Conservation (phyloP, 306 rosid genomes). For the Senna siamea region DNA sequence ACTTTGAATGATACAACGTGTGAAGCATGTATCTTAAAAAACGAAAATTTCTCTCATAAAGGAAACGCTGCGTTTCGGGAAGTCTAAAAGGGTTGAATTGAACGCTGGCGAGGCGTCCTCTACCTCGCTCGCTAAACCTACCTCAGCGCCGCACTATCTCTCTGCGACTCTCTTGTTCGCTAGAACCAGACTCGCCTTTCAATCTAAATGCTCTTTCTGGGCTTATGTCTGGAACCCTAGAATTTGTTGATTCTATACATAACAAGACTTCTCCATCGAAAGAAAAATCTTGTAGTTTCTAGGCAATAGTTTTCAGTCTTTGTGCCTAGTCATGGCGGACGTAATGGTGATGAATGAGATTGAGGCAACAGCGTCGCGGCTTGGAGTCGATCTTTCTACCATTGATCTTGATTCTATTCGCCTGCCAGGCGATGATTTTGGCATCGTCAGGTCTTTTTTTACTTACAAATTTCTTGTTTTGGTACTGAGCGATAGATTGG, state of each 20-base stretch:
- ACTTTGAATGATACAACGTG: too few species aligned
- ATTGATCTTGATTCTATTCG: conserved; percentile 55
- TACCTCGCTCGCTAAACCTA: not conserved
- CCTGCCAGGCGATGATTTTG: conserved; percentile 52
- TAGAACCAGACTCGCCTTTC: not conserved
- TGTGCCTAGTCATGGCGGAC: conserved; percentile 50
- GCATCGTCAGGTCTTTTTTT: conserved; percentile 46
- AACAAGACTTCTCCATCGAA: not conserved
- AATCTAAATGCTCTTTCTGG: not conserved
- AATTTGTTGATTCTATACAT: not conserved
- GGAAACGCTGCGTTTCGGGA: too few species aligned
- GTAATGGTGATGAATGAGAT: conserved; percentile 49
- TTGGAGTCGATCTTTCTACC: conserved; percentile 54
- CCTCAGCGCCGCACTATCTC: not conserved
- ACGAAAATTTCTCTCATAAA: too few species aligned
- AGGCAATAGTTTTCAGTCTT: not conserved
- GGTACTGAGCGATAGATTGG: not conserved
- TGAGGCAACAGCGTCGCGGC: conserved; percentile 50
- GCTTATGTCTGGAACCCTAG: conserved; percentile 1
- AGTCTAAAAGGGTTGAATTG: too few species aligned
- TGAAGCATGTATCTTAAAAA: too few species aligned
- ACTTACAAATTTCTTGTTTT: not conserved
- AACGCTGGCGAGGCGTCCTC: not conserved
- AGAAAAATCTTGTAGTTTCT: not conserved
- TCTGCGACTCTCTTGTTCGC: not conserved